These are phyloP conservation scores for Spencermartinsiella ligniputridi DNA, from an alignment of 1,139 yeast species.

Conservation along the genomic window DNA sequence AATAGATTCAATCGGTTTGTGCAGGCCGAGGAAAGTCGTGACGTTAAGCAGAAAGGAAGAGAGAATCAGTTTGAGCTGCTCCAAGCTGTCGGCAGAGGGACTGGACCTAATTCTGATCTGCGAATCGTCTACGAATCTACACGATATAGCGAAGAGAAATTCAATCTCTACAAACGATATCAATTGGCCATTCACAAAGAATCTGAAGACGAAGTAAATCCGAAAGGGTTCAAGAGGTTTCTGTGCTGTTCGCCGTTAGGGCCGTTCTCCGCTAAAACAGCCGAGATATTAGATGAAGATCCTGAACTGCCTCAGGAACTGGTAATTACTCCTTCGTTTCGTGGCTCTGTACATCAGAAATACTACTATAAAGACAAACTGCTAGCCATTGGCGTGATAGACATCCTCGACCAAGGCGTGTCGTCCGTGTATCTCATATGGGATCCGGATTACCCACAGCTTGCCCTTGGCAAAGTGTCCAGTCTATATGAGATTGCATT, in stretches of 20 bases:
- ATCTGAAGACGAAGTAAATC: constrained; percentile 42
- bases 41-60: constrained; percentile 12
- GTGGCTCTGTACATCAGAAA: constrained; percentile 65
- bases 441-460: constrained; percentile 73
- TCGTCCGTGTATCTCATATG: constrained; percentile 86
- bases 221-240: constrained; percentile 53
- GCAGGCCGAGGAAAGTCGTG: not conserved
- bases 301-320: not conserved
- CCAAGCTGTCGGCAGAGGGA: constrained; percentile 19
- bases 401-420: constrained; percentile 68
- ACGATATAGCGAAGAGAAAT: constrained; percentile 55
- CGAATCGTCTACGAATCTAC: constrained; percentile 53
- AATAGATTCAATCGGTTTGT: constrained; percentile 56
- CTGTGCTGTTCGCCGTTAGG: constrained; percentile 66
- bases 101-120: constrained; percentile 33
- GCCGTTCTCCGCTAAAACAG: not conserved
- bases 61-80: constrained; percentile 33
- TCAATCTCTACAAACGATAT: constrained; percentile 59
- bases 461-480: constrained; percentile 74
- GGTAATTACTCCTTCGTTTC: constrained; percentile 13
- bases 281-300: not conserved
- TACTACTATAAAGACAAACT: constrained; percentile 61
- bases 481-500: constrained; percentile 68
- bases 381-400: constrained; percentile 75
- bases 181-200: constrained; percentile 70